Conservation (phyloP, 2,329 filamentous ascomycete species). For the Allantophomopsis lycopodina region DNA sequence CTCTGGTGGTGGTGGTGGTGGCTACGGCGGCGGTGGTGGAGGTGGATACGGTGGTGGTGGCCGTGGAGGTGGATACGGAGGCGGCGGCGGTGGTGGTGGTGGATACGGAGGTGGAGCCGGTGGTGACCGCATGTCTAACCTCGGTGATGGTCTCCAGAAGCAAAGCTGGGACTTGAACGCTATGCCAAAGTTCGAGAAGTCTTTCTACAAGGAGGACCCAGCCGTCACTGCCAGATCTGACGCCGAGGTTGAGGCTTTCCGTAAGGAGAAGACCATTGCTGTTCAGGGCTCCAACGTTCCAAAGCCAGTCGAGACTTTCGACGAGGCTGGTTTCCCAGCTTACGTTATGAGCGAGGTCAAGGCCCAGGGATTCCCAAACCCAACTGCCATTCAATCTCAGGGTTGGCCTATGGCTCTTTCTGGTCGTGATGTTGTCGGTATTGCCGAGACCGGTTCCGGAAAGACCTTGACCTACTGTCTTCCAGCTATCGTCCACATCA, state of each 20-base stretch:
- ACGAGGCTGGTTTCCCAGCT: slow-evolving; percentile 90
- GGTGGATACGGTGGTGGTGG: slow-evolving; percentile 14
- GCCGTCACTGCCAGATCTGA: slow-evolving; percentile 61
- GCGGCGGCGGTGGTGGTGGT: slow-evolving; percentile 24
- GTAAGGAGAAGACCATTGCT: slow-evolving; percentile 72
- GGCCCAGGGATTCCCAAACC: slow-evolving; percentile 86
- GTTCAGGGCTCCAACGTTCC: slow-evolving; percentile 71
- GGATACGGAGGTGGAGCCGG: slow-evolving; percentile 44
- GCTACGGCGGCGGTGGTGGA: slow-evolving; percentile 22
- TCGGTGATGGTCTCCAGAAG: slow-evolving; percentile 76
- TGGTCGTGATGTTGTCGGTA: slow-evolving; percentile 95
- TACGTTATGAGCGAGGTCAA: slow-evolving; percentile 99
- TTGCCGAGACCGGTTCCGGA: slow-evolving; percentile 97
- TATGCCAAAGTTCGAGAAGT: slow-evolving; percentile 96
- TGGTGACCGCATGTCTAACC: slow-evolving; percentile 87
- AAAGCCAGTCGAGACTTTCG: slow-evolving; percentile 91
- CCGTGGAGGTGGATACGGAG: slow-evolving; percentile 24
- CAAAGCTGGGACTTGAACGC: slow-evolving; percentile 72
- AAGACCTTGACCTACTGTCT: slow-evolving; percentile 98
- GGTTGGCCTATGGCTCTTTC: slow-evolving; percentile 99
- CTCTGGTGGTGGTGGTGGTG: slow-evolving; percentile 19
- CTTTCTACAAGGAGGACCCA: slow-evolving; percentile 94
- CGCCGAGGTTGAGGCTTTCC: slow-evolving; percentile 78
- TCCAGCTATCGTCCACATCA: slow-evolving; percentile 97
- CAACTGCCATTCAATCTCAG: slow-evolving; percentile 94